These are phyloP conservation scores for Stagonosporopsis rhizophila DNA, from an alignment of 2,329 filamentous ascomycete genomes.

Conservation along the genomic window DNA sequence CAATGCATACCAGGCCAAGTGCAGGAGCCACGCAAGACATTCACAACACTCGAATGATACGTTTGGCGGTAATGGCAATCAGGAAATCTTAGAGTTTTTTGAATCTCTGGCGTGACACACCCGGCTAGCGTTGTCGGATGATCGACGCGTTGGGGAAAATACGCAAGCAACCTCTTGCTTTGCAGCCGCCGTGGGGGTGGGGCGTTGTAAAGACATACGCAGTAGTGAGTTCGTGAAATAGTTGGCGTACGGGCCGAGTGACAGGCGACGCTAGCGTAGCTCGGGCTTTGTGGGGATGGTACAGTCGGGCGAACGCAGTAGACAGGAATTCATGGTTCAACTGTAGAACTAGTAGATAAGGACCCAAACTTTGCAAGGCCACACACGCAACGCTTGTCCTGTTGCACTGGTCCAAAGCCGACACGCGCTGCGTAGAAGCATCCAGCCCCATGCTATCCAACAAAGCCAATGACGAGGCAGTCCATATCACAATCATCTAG, in stretches of 20 bases:
- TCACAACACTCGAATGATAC: background rate
- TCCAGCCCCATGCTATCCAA: background rate
- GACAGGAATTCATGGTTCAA: background rate
- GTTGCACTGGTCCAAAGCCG: background rate
- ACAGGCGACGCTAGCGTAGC: constrained; percentile 1
- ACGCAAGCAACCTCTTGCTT: constrained; percentile 3
- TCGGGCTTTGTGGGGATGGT: background rate
- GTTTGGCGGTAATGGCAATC: background rate
- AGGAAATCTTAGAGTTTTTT: background rate
- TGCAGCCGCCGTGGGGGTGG: background rate
- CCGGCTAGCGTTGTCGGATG: background rate
- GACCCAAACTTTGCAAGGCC: background rate
- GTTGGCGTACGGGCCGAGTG: background rate
- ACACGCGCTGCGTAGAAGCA: background rate
- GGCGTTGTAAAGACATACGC: background rate
- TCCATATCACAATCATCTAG: background rate
- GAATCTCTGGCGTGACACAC: background rate
- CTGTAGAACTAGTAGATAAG: background rate
- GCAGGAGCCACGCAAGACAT: background rate
- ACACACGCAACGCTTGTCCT: background rate
- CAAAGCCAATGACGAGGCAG: background rate
- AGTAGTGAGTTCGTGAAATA: background rate
- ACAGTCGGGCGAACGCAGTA: background rate
- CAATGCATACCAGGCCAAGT: background rate
- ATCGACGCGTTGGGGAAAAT: background rate